Evolutionary conservation across 176 grass and related monocot genomes (phyloP).

Genomic region (Eleusine coracana): DNA sequence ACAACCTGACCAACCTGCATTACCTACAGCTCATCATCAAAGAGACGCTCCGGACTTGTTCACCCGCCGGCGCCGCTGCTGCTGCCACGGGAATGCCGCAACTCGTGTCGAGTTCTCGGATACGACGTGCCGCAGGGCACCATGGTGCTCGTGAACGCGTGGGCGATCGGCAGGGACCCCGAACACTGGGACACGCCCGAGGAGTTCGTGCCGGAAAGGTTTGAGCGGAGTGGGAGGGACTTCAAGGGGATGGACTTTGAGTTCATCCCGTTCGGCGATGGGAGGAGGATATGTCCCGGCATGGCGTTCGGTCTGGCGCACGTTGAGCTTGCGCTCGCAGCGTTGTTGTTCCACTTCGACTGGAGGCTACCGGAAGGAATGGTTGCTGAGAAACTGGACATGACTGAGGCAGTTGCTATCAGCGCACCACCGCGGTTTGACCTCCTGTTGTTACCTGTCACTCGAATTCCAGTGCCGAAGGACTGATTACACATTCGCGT

Average conservation of each 20-base stretch:
- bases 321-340: slow-evolving; percentile 50
- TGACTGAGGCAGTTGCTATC: slow-evolving; percentile 32
- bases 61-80: slow-evolving; percentile 54
- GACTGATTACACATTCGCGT: no score
- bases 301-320: slow-evolving; percentile 55
- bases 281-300: slow-evolving; percentile 54
- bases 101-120: slow-evolving; percentile 34
- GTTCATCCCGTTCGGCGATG: slow-evolving; percentile 52
- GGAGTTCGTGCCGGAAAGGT: slow-evolving; percentile 54
- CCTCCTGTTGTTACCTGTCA: no score
- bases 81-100: slow-evolving; percentile 22
- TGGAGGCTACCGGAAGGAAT: slow-evolving; percentile 25
- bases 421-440: no score
- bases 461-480: no score
- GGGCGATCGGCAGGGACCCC: slow-evolving; percentile 59
- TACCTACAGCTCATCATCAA: slow-evolving; percentile 55
- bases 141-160: slow-evolving; percentile 50
- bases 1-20: slow-evolving; percentile 2
- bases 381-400: slow-evolving; percentile 32
- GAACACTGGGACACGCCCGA: slow-evolving; percentile 47
- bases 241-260: slow-evolving; percentile 57
- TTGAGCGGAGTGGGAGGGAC: slow-evolving; percentile 8
- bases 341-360: slow-evolving; percentile 62
- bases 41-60: slow-evolving; percentile 53
- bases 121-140: slow-evolving; percentile 42